Evolutionary conservation across 768 basidiomycete genomes (phyloP).

Genomic region (Infundibulicybe gibba): DNA sequence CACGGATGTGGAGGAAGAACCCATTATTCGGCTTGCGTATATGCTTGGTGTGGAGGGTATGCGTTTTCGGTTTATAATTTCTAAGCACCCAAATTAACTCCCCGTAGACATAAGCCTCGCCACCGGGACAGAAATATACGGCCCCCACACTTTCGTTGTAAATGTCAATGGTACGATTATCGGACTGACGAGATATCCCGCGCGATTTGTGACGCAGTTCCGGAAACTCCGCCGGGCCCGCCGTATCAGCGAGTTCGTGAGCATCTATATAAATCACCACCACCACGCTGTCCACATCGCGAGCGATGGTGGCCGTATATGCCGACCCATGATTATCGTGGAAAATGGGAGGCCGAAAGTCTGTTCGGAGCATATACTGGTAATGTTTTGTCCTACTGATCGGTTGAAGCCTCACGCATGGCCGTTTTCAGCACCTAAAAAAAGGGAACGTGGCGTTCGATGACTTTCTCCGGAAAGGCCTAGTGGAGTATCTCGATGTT

Average conservation of each 20-base stretch:
- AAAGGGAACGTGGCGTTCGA: slow-evolving; percentile 80
- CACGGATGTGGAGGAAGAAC: slow-evolving; percentile 96
- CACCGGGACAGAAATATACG: slow-evolving; percentile 95
- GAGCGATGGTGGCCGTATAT: slow-evolving; percentile 95
- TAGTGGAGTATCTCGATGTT: slow-evolving; percentile 97
- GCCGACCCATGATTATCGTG: slow-evolving; percentile 96
- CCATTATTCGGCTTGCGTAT: slow-evolving; percentile 83
- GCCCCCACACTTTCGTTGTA: slow-evolving; percentile 88
- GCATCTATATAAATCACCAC: slow-evolving; percentile 94
- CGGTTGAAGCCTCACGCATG: slow-evolving; percentile 3
- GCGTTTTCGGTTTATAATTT: slow-evolving; percentile 1
- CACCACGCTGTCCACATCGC: slow-evolving; percentile 95
- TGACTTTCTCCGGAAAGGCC: slow-evolving; percentile 86
- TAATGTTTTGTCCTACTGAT: slow-evolving; percentile 31
- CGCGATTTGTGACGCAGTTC: slow-evolving; percentile 86
- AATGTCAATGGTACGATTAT: slow-evolving; percentile 97
- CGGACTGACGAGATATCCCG: slow-evolving; percentile 84
- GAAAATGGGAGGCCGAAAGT: slow-evolving; percentile 79
- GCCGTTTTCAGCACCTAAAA: slow-evolving; percentile 63
- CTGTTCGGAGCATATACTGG: slow-evolving; percentile 73
- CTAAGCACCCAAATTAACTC: slow-evolving; percentile 7
- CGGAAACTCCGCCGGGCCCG: slow-evolving; percentile 90
- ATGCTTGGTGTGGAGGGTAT: slow-evolving; percentile 98
- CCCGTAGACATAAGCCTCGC: slow-evolving; percentile 79
- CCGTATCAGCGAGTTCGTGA: slow-evolving; percentile 92